Conservation (phyloP, 208 protist genomes). For the Trypanosoma scelopori region DNA sequence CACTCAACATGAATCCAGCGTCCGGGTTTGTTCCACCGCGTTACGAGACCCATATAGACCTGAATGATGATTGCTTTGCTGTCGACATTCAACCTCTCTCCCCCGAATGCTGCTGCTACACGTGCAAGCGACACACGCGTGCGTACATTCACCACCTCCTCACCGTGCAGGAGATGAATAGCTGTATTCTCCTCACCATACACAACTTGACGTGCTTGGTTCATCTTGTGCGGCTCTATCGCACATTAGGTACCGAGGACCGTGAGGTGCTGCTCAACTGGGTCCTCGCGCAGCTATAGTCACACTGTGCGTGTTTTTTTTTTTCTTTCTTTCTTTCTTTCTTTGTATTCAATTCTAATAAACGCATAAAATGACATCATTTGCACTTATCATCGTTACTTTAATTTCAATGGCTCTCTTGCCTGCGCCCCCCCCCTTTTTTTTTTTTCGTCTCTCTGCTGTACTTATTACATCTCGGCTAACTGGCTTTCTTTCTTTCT, state of each 20-base stretch:
- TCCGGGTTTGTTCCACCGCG: background rate
- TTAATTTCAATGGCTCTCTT: no score
- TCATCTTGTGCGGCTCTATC: conserved; percentile 34
- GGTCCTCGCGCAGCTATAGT: conserved; percentile 32
- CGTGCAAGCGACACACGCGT: conserved; percentile 69
- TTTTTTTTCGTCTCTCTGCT: background rate
- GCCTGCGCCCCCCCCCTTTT: background rate
- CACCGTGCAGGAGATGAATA: conserved; percentile 91
- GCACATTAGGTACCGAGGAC: conserved; percentile 15
- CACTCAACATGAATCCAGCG: conserved; percentile 23
- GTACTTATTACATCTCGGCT: no score
- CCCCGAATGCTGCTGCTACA: conserved; percentile 66
- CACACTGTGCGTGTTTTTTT: conserved; percentile 1
- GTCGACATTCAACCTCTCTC: conserved; percentile 63
- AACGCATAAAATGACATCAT: no score
- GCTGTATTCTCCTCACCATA: conserved; percentile 71
- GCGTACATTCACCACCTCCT: conserved; percentile 89
- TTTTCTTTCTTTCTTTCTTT: no score
- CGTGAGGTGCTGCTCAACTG: conserved; percentile 33
- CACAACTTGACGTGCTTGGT: conserved; percentile 73
- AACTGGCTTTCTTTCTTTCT: background rate
- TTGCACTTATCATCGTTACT: no score
- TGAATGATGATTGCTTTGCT: conserved; percentile 68
- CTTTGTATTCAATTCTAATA: no score
- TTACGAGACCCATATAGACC: conserved; percentile 51